Percentiles rank a stretch among this genome's conserved stretches.
Evolutionary conservation across 2,329 filamentous ascomycete genomes (phyloP).

Genomic region (Neofusicoccum kwambonambiense): DNA sequence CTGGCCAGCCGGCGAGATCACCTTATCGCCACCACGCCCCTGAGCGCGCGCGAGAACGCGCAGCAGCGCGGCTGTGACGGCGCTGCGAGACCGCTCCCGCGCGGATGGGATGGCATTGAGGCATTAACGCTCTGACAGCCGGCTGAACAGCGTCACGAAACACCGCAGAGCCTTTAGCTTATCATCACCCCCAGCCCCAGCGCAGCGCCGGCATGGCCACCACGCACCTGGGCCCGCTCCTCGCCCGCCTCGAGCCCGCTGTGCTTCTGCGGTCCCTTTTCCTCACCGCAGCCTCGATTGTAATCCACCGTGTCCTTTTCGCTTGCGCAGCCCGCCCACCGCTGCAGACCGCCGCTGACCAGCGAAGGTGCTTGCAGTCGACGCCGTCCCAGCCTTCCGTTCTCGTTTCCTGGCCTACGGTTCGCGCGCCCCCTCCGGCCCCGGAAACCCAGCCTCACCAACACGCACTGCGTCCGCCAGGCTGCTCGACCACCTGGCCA

Average conservation of each 20-base stretch:
- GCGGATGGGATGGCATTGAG: conserved; percentile 10
- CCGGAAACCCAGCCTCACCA: conserved; percentile 5
- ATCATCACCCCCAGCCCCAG: conserved; percentile 15
- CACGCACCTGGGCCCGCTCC: conserved; percentile 5
- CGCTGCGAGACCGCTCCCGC: neutral
- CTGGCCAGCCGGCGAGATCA: conserved; percentile 4
- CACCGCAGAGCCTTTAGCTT: conserved; percentile 16
- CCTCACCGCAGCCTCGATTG: conserved; percentile 39
- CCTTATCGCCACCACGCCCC: conserved; percentile 14
- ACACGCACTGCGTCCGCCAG: conserved; percentile 19
- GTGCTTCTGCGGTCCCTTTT: conserved; percentile 36
- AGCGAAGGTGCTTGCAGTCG: conserved; percentile 51
- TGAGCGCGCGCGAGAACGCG: neutral
- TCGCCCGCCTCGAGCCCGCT: conserved; percentile 21
- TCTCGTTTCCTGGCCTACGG: conserved; percentile 61
- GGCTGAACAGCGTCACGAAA: conserved; percentile 13
- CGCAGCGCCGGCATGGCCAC: conserved; percentile 7
- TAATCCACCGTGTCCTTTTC: conserved; percentile 33
- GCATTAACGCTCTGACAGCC: conserved; percentile 13
- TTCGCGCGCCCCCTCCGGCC: conserved; percentile 44
- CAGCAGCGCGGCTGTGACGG: neutral
- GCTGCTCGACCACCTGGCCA: conserved; percentile 52
- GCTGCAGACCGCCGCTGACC: conserved; percentile 25
- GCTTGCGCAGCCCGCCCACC: conserved; percentile 13
- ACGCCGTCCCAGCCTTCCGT: conserved; percentile 51